A percentile compares a stretch with the other conserved stretches of the same genome.
Conservation (phyloP, 257 asterid species). For the Solanum sitiens region DNA sequence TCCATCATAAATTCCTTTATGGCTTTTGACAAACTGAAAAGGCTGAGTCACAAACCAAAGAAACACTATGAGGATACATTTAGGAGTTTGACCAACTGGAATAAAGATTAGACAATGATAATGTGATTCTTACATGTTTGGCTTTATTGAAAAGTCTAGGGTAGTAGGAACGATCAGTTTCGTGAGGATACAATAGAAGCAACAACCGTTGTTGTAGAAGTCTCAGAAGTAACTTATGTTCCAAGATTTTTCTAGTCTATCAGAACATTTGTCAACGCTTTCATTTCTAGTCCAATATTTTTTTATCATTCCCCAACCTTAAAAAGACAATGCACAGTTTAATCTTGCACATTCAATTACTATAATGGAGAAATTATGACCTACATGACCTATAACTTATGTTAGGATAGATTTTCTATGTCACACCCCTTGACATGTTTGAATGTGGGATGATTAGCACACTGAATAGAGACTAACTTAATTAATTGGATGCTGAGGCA, state of each 20-base stretch:
- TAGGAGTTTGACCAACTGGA: background rate
- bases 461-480: background rate
- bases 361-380: background rate
- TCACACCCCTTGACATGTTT: background rate
- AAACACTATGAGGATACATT: background rate
- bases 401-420: background rate
- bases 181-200: no score
- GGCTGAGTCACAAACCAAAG: slow-evolving; percentile 22
- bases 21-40: slow-evolving; percentile 38
- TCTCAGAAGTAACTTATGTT: no score
- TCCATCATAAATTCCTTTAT: slow-evolving; percentile 74
- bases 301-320: slow-evolving; percentile 83
- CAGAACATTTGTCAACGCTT: slow-evolving; percentile 39
- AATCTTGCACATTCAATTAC: background rate
- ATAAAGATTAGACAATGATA: background rate
- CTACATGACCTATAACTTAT: background rate
- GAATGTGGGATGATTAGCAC: background rate
- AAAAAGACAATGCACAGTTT: background rate
- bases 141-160: no score
- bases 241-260: slow-evolving; percentile 11
- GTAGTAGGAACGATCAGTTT: no score
- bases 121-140: background rate
- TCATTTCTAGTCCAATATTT: slow-evolving; percentile 71
- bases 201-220: no score
- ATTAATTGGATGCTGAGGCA: background rate